Base-by-base conservation (phyloP, 192 early-diverging fungal species). In the Podila epigama region DNA sequence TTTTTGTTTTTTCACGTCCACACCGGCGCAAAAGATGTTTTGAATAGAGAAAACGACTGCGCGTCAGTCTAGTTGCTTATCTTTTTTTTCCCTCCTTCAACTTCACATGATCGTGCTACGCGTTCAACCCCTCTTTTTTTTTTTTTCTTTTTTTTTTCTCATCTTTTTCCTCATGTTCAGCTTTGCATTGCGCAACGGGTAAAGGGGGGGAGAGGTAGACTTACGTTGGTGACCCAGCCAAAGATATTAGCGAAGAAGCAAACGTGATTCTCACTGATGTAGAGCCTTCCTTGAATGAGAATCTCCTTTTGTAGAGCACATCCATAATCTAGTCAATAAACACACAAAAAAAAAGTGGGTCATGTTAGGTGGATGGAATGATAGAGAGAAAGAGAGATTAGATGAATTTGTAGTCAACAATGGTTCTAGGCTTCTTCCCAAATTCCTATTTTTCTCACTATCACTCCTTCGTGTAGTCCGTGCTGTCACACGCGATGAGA, bases 291-390 rank as follows among this genome's bases (percentile, higher is more conserved):
- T 52, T 96, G 95, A 18, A 93, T 87, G 5, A 96, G 81, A 41
- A 96, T 95, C 51, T 96, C 95, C 52, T 93, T 92, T 80, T 96
- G 94, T 53, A 94, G 79, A 2, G 95, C 95, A 58, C 95, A 96
- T 0, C 89, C 87, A 73, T 88, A 93, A 81, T 94, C 92, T 85
- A 81, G 22, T 31, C 16, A 22, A 5, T 11, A 33, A 32, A 20
- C 6, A 36, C n/a, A 16, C 15, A 54, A 16, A 50, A 15, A 6
- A 37, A 4, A 25, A 20, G 52, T 54, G 16, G 22, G 52, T 32
- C 22, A 28, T 11, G 25, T 3, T 31, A 28, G 10, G 52, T 18
- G 18, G 16, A 29, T 5, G 27, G 1, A 4, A 25, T 54, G 29
- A 22, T 54, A 11, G 29, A 0, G 44, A 22, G 20, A 20, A 39